A percentile compares a stretch with the other conserved stretches of the same genome.
Evolutionary conservation across 441 rosid species (phyloP).

Genomic region (Croton laevigatus): DNA sequence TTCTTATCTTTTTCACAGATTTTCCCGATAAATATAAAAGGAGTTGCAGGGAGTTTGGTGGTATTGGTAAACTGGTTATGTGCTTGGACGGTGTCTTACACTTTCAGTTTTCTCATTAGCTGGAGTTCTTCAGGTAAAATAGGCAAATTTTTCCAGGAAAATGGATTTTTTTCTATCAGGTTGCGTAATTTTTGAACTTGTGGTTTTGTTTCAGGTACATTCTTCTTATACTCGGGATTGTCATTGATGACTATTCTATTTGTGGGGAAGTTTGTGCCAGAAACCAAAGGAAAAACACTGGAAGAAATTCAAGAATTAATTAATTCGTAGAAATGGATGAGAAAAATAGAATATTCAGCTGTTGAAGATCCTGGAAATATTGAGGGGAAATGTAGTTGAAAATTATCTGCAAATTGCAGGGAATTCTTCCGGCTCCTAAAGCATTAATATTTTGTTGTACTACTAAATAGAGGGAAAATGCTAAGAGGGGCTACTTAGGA

Average conservation of each 20-base stretch:
- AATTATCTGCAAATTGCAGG: background rate
- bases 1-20: slow-evolving; percentile 41
- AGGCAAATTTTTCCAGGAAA: background rate
- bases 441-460: background rate
- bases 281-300: slow-evolving; percentile 88
- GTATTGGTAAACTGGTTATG: slow-evolving; percentile 89
- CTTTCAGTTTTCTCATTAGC: slow-evolving; percentile 77
- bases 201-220: slow-evolving; percentile 57
- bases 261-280: slow-evolving; percentile 78
- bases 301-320: slow-evolving; percentile 82
- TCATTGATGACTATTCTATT: slow-evolving; percentile 56
- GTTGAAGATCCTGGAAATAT: background rate
- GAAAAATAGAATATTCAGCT: background rate
- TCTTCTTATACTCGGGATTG: slow-evolving; percentile 64
- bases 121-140: slow-evolving; percentile 75
- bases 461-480: background rate
- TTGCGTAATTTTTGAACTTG: too few species aligned
- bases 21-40: slow-evolving; percentile 78
- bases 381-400: background rate
- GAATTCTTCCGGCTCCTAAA: background rate
- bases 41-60: slow-evolving; percentile 85
- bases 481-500: background rate
- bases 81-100: slow-evolving; percentile 86
- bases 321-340: slow-evolving; percentile 33
- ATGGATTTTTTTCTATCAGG: background rate